Evolutionary conservation across 2,329 filamentous ascomycete genomes (phyloP), one percentile per base, ranked within the genome.

Genomic region (Thermothelomyces thermophilus): DNA sequence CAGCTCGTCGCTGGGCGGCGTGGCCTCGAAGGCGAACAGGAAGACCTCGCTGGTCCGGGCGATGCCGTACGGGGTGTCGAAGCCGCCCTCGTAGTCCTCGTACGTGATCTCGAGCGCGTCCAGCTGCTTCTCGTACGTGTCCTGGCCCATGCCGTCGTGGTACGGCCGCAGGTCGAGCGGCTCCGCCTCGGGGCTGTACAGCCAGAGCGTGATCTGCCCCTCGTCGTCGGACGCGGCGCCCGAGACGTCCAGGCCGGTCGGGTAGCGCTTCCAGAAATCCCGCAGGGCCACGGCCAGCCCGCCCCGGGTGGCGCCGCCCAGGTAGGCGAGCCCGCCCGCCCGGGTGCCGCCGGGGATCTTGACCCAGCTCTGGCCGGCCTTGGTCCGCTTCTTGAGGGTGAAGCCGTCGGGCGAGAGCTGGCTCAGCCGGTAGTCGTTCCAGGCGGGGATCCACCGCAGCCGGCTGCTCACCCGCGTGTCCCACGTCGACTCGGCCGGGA

Each of bases 201-300:
- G 62, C 80, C 80, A 84, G 0, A 81, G 51, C 0, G 79, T 83
- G 10, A 83, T 66, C 4, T 71, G 66, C 0, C 77, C 78, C 2
- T 63, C 59, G 40, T 63, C 59, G 40, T 80, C 73, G 0, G 68
- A 67, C 0, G 70, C 70, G 0, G 77, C 74, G 44, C 76, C 71
- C 0, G 69, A 64, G 10, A 83, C 70, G 40, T 83, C 79, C 4
- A 83, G 63, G 3, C 75, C 72, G 0, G 76, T 79, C 0, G 80
- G 80, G 54, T 79, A 82, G 14, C 76, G 71, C 66, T 83, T 77
- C 80, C 80, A 83, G 60, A 83, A 83, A 57, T 83, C 73, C 2
- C 75, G 72, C 41, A 80, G 68, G 0, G 77, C 78, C 5, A 83
- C 61, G 1, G 76, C 79, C 1, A 84, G 67, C 11, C 80, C 80